phyloP scores from a whole-genome alignment of 2,329 filamentous ascomycete species.

The Paecilomyces dactylethromorphus region DNA sequence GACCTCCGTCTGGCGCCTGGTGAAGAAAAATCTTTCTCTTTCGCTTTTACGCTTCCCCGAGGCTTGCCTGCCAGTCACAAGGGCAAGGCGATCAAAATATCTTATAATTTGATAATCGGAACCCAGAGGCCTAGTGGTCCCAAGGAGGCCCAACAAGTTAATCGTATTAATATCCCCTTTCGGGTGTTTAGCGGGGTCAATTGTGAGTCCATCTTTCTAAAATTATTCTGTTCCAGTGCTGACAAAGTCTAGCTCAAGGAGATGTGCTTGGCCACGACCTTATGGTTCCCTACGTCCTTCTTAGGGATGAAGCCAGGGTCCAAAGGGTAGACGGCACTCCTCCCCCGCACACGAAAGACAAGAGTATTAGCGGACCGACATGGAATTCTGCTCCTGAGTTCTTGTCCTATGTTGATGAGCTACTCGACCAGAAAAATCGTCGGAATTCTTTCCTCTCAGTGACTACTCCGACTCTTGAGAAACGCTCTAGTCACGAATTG shows the following conservation, averaged over 20 bases:
- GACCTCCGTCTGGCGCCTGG: slow-evolving; percentile 81
- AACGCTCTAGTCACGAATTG: slow-evolving; percentile 45
- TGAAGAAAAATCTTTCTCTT: slow-evolving; percentile 81
- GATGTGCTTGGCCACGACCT: slow-evolving; percentile 89
- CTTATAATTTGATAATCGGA: slow-evolving; percentile 84
- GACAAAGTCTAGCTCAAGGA: slow-evolving; percentile 51
- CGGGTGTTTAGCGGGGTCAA: slow-evolving; percentile 91
- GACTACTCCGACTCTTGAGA: slow-evolving; percentile 63
- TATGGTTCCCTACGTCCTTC: slow-evolving; percentile 85
- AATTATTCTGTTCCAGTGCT: slow-evolving; percentile 7
- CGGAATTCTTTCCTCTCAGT: slow-evolving; percentile 54
- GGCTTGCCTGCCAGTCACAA: slow-evolving; percentile 87
- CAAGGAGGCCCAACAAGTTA: slow-evolving; percentile 72
- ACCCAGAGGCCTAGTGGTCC: slow-evolving; percentile 77
- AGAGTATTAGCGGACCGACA: slow-evolving; percentile 35
- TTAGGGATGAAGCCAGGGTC: slow-evolving; percentile 73
- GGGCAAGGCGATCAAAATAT: slow-evolving; percentile 89
- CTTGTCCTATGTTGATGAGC: slow-evolving; percentile 67
- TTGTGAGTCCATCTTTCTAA: slow-evolving; percentile 33
- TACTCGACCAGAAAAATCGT: slow-evolving; percentile 53
- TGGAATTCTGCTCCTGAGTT: slow-evolving; percentile 57
- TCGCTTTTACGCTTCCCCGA: slow-evolving; percentile 76
- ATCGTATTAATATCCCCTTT: slow-evolving; percentile 88
- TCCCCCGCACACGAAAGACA: slow-evolving; percentile 33
- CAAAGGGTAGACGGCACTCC: slow-evolving; percentile 40